Conservation (phyloP, 129 eudicot species). For the Chrysanthemum seticuspe region DNA sequence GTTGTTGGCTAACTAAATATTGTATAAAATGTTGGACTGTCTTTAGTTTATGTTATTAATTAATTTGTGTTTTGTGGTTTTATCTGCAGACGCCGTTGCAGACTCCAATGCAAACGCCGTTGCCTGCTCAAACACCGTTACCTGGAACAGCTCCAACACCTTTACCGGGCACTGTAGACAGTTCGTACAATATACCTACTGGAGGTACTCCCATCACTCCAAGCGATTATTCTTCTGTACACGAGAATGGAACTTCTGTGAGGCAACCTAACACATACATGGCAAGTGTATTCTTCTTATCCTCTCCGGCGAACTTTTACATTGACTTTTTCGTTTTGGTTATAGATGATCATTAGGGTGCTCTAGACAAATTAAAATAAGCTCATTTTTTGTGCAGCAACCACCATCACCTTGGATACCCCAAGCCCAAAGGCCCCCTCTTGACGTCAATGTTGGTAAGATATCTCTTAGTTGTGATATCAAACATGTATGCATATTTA, state of each 20-base stretch:
- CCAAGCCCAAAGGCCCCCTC: slow-evolving; percentile 84
- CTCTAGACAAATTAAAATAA: too few relatives aligned
- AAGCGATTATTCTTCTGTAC: slow-evolving; percentile 60
- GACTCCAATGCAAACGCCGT: slow-evolving; percentile 73
- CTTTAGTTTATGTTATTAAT: background rate
- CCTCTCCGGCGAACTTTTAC: background rate
- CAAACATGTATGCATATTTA: slow-evolving; percentile 10
- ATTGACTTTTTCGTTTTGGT: too few relatives aligned
- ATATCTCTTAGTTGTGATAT: slow-evolving; percentile 10
- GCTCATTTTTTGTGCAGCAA: slow-evolving; percentile 53
- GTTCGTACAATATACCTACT: slow-evolving; percentile 82
- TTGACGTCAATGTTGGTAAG: slow-evolving; percentile 98
- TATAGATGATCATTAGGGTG: too few relatives aligned
- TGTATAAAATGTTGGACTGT: background rate
- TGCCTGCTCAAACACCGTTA: slow-evolving; percentile 84
- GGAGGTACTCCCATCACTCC: slow-evolving; percentile 92
- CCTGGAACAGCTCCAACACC: slow-evolving; percentile 81
- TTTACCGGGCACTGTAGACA: slow-evolving; percentile 65
- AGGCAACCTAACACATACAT: slow-evolving; percentile 80
- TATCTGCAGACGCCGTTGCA: slow-evolving; percentile 62
- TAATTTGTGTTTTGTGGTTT: slow-evolving; percentile 6
- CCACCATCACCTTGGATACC: slow-evolving; percentile 88
- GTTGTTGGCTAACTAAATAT: background rate
- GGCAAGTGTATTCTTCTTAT: slow-evolving; percentile 46
- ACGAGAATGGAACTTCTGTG: slow-evolving; percentile 57